Evolutionary conservation across 805 yeast genomes (phyloP).

Genomic region (Saccharomyces eubayanus): DNA sequence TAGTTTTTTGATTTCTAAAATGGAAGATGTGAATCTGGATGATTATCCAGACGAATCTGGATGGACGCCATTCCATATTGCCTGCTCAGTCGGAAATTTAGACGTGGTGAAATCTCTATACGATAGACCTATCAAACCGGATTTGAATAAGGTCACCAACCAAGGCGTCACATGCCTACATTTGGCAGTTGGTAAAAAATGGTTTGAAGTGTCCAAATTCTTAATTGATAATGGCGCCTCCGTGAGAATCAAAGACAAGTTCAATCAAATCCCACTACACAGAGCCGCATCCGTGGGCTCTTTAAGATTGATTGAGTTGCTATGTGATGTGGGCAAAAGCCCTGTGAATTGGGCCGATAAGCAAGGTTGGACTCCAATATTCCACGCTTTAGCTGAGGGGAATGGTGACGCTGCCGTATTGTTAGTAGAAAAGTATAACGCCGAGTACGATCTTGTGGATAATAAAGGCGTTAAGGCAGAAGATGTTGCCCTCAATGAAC

Average conservation of each 20-base stretch:
- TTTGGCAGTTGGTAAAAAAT: conserved; percentile 65
- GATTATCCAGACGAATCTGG: conserved; percentile 65
- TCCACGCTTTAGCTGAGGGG: conserved; percentile 88
- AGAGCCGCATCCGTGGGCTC: conserved; percentile 80
- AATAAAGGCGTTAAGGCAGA: conserved; percentile 47
- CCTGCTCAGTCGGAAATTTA: conserved; percentile 62
- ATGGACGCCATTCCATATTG: conserved; percentile 85
- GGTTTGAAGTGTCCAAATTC: conserved; percentile 43
- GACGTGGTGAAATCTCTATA: conserved; percentile 45
- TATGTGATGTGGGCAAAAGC: conserved; percentile 42
- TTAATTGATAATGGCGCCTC: conserved; percentile 56
- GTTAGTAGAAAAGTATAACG: conserved; percentile 53
- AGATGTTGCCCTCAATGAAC: conserved; percentile 48
- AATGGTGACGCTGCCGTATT: conserved; percentile 64
- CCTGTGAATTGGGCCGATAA: conserved; percentile 62
- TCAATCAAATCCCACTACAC: conserved; percentile 60
- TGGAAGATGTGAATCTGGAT: conserved; percentile 49
- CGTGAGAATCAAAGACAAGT: conserved; percentile 56
- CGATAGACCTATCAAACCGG: conserved; percentile 43
- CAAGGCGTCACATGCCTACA: conserved; percentile 71
- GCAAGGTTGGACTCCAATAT: conserved; percentile 79
- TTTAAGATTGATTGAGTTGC: conserved; percentile 42
- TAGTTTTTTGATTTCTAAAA: conserved; percentile 31
- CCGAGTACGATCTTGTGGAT: conserved; percentile 44
- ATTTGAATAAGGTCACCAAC: conserved; percentile 52